phyloP scores from a whole-genome alignment of 202 grass and related monocot genomes.

The Setaria viridis region DNA sequence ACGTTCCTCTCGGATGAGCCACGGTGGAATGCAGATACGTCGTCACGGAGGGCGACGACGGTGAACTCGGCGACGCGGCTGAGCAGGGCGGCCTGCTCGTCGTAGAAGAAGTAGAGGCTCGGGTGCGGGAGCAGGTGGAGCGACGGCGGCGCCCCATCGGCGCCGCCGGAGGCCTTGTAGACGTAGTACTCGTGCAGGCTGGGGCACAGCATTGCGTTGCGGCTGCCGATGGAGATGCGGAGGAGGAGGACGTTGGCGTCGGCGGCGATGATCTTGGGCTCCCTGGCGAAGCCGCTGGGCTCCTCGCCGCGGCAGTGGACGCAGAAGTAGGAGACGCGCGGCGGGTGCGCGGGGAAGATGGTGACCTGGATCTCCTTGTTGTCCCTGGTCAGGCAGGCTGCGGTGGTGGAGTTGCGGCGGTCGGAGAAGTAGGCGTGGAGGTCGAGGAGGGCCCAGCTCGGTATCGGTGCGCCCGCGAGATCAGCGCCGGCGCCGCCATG shows the following conservation, averaged over 20 bases:
- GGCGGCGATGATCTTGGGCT: background rate
- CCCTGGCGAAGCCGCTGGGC: background rate
- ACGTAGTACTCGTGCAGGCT: background rate
- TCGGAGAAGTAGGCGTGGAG: background rate
- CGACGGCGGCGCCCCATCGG: background rate
- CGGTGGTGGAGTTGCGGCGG: background rate
- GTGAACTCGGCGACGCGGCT: background rate
- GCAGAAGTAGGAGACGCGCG: background rate
- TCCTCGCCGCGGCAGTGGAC: background rate
- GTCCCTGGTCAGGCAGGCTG: background rate
- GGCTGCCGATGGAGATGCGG: background rate
- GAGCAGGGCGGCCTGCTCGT: background rate
- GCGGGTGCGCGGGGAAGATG: background rate
- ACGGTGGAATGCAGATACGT: background rate
- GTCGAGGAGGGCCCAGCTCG: background rate
- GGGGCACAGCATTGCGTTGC: no score
- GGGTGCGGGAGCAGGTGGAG: background rate
- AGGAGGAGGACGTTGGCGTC: background rate
- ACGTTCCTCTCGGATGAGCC: no score
- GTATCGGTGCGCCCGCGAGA: background rate
- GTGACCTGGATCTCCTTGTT: background rate
- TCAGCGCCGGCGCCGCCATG: background rate
- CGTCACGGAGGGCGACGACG: background rate
- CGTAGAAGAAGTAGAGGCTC: background rate
- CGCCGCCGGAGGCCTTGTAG: background rate